Evolutionary conservation across 768 basidiomycete genomes (phyloP).

Genomic region (Gymnopilus dilepis): DNA sequence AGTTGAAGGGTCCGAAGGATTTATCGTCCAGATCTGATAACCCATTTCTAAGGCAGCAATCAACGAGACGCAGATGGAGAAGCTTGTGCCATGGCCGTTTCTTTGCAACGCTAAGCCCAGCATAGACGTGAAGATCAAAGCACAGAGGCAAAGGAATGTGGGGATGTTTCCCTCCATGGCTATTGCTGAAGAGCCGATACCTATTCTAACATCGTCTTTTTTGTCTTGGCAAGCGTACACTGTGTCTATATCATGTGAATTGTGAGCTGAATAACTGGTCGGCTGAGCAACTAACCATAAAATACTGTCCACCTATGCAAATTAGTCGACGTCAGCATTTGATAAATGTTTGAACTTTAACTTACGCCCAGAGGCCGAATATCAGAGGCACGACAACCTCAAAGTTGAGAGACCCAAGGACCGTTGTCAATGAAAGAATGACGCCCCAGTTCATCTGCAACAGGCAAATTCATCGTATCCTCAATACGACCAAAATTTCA

Average conservation of each 20-base stretch:
- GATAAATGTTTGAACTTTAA: neutral
- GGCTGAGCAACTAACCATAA: too few relatives aligned
- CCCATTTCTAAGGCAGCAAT: neutral
- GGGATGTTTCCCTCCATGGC: neutral
- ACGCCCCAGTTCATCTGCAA: conserved; percentile 5
- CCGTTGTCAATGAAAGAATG: conserved; percentile 2
- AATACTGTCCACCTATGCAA: conserved; percentile 8
- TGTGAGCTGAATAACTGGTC: too few relatives aligned
- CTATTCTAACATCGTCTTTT: conserved; percentile 3
- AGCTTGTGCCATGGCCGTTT: neutral
- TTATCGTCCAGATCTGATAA: neutral
- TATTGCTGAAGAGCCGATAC: conserved; percentile 4
- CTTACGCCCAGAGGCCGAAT: conserved; percentile 6
- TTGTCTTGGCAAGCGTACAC: conserved; percentile 4
- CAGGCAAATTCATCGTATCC: neutral
- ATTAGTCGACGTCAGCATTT: neutral
- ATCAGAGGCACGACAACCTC: neutral
- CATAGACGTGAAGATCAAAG: neutral
- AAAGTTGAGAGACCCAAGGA: neutral
- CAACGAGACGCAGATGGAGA: too few relatives aligned
- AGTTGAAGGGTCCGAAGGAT: neutral
- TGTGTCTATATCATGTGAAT: too few relatives aligned
- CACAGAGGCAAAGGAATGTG: neutral
- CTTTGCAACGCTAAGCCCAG: neutral
- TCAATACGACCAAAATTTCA: too few relatives aligned